Conservation (phyloP, 768 basidiomycete genomes). For the Fomitopsis pulvina region DNA sequence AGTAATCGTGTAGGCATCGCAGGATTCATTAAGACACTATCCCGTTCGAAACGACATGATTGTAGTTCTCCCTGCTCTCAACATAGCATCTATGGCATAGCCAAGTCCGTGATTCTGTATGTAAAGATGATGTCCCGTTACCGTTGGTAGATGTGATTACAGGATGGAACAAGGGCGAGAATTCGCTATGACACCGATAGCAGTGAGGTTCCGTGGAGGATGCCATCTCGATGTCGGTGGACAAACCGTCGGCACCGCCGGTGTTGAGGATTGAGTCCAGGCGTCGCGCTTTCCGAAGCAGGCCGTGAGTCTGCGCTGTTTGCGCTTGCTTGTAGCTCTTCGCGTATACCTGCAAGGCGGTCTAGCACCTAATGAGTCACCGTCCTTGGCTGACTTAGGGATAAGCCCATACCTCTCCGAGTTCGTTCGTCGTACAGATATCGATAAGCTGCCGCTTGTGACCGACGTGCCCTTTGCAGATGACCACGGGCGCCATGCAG, state of each 20-base stretch:
- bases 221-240: conserved; percentile 4
- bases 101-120: conserved; percentile 17
- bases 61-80: conserved; percentile 14
- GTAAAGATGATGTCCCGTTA: background rate
- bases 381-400: background rate
- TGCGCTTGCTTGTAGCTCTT: conserved; percentile 78
- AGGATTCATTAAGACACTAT: conserved; percentile 13
- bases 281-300: conserved; percentile 84
- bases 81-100: conserved; percentile 43
- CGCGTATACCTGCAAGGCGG: conserved; percentile 84
- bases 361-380: conserved; percentile 40
- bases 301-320: conserved; percentile 67
- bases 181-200: conserved; percentile 55
- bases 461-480: conserved; percentile 66
- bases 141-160: conserved; percentile 11
- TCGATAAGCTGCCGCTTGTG: conserved; percentile 70
- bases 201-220: conserved; percentile 36
- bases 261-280: conserved; percentile 65
- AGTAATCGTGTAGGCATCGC: conserved; percentile 30
- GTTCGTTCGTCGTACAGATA: conserved; percentile 80
- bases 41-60: conserved; percentile 17
- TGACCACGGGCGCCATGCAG: conserved; percentile 69
- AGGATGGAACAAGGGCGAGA: conserved; percentile 72
- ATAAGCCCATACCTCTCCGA: conserved; percentile 54
- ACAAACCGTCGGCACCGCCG: conserved; percentile 11